Evolutionary conservation across 495 filamentous ascomycete genomes (phyloP).

Genomic region (Astrothelium subdiscretum): DNA sequence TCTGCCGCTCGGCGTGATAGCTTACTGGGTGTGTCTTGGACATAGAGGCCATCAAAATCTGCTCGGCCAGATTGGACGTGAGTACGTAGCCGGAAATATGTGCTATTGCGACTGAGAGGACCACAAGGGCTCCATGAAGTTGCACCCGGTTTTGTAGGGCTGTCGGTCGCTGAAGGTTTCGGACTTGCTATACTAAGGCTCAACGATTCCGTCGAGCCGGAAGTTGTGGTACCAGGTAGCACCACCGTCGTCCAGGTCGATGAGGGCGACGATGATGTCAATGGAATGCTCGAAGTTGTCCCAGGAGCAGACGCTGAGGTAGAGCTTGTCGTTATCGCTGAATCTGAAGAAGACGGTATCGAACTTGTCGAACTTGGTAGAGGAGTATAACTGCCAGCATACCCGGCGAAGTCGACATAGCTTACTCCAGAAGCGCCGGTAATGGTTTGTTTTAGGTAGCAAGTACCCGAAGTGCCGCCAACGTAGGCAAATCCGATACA

Average conservation of each 20-base stretch:
- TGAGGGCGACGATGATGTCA: background rate
- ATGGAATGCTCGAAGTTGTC: background rate
- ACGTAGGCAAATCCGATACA: slow-evolving; percentile 7
- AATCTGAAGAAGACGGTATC: background rate
- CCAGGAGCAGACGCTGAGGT: background rate
- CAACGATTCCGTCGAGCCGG: background rate
- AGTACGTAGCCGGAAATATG: background rate
- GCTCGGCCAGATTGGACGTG: background rate
- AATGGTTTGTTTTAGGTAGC: slow-evolving; percentile 5
- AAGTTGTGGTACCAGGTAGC: background rate
- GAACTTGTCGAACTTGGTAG: too few species aligned
- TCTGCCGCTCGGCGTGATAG: background rate
- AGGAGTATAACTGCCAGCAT: too few species aligned
- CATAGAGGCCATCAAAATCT: background rate
- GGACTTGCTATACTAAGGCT: background rate
- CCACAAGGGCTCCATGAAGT: background rate
- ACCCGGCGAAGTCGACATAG: background rate
- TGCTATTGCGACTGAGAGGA: background rate
- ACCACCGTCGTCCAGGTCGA: background rate
- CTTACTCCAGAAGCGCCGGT: background rate
- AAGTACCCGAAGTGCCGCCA: background rate
- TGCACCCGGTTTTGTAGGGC: background rate
- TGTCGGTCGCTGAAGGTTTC: background rate
- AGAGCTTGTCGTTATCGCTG: background rate
- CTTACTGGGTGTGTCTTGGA: background rate